These are phyloP conservation scores for Achlya hypogyna DNA, from an alignment of 352 stramenopile genomes.

Conservation along the genomic window DNA sequence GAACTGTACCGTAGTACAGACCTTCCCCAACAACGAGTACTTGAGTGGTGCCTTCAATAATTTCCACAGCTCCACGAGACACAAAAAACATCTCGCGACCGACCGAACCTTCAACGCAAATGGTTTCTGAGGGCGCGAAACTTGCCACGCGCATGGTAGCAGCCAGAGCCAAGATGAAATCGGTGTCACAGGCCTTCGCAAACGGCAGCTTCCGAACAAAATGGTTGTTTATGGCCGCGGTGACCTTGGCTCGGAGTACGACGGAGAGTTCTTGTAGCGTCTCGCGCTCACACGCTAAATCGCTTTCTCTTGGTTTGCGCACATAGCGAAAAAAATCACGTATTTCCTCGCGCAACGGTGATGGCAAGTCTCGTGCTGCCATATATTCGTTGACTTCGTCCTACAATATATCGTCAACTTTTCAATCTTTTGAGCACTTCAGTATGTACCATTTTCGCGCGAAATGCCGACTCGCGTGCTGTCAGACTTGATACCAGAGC, in stretches of 20 bases:
- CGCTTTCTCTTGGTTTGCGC: neutral
- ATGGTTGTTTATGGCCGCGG: neutral
- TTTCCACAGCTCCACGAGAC: neutral
- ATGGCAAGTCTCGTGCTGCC: neutral
- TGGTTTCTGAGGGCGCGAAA: neutral
- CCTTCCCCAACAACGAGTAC: neutral
- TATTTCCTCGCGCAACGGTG: neutral
- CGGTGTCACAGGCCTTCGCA: neutral
- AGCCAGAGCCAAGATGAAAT: neutral
- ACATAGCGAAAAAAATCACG: neutral
- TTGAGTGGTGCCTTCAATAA: neutral
- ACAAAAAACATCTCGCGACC: neutral
- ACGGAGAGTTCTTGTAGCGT: neutral
- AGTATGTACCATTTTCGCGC: neutral
- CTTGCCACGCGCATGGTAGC: neutral
- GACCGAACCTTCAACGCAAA: neutral
- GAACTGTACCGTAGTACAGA: neutral
- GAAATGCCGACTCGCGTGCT: neutral
- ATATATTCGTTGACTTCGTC: neutral
- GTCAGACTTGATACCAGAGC: neutral
- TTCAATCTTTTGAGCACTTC: neutral
- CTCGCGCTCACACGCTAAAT: neutral
- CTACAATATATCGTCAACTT: neutral
- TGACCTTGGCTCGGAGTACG: neutral
- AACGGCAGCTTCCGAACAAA: neutral